phyloP scores from a whole-genome alignment of 1,284 basidiomycete genomes.

The Fomitopsis palustris region DNA sequence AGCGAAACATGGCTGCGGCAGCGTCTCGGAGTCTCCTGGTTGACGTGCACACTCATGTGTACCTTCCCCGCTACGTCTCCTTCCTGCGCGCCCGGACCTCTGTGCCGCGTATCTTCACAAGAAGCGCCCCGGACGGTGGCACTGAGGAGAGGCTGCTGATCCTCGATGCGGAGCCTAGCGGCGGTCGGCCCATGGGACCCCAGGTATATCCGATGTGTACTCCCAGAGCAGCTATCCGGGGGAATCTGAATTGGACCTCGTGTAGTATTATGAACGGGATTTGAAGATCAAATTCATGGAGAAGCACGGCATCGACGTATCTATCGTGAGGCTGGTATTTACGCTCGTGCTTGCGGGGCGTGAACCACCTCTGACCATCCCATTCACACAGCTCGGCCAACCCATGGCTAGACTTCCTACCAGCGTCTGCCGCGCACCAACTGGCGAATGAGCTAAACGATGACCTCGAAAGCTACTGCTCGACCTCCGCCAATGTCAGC shows the following conservation, averaged over 20 bases:
- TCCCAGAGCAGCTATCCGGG: not conserved
- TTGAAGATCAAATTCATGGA: slow-evolving; percentile 81
- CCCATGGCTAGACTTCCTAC: slow-evolving; percentile 85
- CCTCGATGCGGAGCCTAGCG: slow-evolving; percentile 72
- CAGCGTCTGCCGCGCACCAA: slow-evolving; percentile 59
- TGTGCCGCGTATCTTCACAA: slow-evolving; percentile 68
- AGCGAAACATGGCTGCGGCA: slow-evolving; percentile 15
- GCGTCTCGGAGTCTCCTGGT: slow-evolving; percentile 44
- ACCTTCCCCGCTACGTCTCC: slow-evolving; percentile 70
- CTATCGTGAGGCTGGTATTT: slow-evolving; percentile 52
- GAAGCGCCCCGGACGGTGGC: slow-evolving; percentile 37
- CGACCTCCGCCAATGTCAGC: slow-evolving; percentile 46
- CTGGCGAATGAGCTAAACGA: slow-evolving; percentile 69
- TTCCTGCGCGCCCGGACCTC: slow-evolving; percentile 56
- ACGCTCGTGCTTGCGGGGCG: not conserved
- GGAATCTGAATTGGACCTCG: slow-evolving; percentile 16
- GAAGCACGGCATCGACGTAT: slow-evolving; percentile 67
- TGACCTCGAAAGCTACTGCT: slow-evolving; percentile 77
- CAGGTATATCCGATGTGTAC: slow-evolving; percentile 36
- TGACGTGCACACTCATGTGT: slow-evolving; percentile 82
- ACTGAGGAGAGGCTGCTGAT: slow-evolving; percentile 70
- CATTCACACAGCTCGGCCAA: slow-evolving; percentile 61
- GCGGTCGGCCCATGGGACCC: slow-evolving; percentile 64
- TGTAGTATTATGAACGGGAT: slow-evolving; percentile 76
- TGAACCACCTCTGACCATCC: slow-evolving; percentile 2